Base-by-base conservation (phyloP, 2,329 filamentous ascomycete species). In the Colletotrichum sp. region DNA sequence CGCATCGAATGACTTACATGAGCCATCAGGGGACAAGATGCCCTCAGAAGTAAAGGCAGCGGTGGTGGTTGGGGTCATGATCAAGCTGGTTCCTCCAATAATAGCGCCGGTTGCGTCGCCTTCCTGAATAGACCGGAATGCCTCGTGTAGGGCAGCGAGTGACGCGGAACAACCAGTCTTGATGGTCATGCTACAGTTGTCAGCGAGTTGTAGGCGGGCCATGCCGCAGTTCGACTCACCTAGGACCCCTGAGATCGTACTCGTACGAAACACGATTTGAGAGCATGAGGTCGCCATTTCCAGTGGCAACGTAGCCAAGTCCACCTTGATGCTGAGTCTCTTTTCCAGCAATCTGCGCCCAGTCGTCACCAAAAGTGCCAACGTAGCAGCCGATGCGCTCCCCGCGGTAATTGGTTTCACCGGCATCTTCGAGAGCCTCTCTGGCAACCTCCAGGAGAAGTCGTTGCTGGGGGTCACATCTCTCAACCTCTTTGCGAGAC, bases 211-310 rank as follows among this genome's bases (percentile, higher is more conserved):
- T 52, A n/a, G 6, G 2, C 0, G 43, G 43, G n/a, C 12, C n/a
- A 39, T 22, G 43, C n/a, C 6, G 43, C 3, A 52, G 3, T 22
- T 7, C 8, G 18, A 52, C 43, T 22, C 67, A 82, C 81, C 81
- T 81, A 0, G 83, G 83, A 0, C 83, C 84, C 8, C 66, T 80
- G 6, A 85, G 74, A 55, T 82, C 78, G 27, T 80, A 82, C 61
- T 83, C 81, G 34, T 84, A 83, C 2, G 79, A 81, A 2, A 82
- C 70, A 1, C 83, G 77, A 55, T 84, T 85, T 15, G 82, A 73
- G 5, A 83, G 32, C n/a, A 79, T 77, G 61, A 79, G 79, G 52
- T 81, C 78, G 15, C 75, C 79, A 30, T 39, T 43, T 28, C 62
- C 62, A 39, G 32, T 43, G 13, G 36, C 25, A 8, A 30, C 52